A percentile compares a stretch with the other conserved stretches of the same genome.
Conservation (phyloP, 2,329 filamentous ascomycete species). For the Niveomyces coronatus region DNA sequence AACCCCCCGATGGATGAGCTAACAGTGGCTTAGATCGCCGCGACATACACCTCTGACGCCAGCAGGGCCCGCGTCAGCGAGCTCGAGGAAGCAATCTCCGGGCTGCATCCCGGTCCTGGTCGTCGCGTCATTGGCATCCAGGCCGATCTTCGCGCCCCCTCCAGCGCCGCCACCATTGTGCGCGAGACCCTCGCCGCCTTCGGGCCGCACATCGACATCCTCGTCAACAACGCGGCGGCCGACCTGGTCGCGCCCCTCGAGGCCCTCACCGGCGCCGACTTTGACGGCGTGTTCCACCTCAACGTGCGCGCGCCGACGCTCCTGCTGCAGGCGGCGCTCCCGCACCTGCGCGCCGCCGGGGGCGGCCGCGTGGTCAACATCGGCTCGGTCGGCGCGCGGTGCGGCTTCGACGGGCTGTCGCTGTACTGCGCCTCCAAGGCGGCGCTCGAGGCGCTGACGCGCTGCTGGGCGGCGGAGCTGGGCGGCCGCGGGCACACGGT, state of each 20-base stretch:
- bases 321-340: constrained; percentile 58
- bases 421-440: constrained; percentile 43
- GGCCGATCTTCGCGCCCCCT: constrained; percentile 20
- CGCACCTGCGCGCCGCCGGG: constrained; percentile 58
- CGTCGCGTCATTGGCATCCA: constrained; percentile 19
- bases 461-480: constrained; percentile 42
- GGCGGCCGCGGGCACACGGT: constrained; percentile 36
- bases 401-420: constrained; percentile 35
- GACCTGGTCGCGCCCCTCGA: constrained; percentile 30
- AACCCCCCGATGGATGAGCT: too few species aligned
- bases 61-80: constrained; percentile 41
- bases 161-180: constrained; percentile 19
- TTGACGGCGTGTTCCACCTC: constrained; percentile 57
- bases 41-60: constrained; percentile 50
- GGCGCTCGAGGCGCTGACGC: constrained; percentile 41
- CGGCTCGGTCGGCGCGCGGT: constrained; percentile 33
- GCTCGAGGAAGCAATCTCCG: constrained; percentile 35
- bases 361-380: constrained; percentile 44
- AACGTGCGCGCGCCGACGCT: constrained; percentile 70
- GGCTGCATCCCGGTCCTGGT: constrained; percentile 35
- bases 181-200: constrained; percentile 19
- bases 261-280: too few species aligned
- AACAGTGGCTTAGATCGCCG: too few species aligned
- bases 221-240: constrained; percentile 64
- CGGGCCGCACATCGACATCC: constrained; percentile 49